Evolutionary conservation across 1,139 yeast species (phyloP).

Genomic region (Pichia terricola): DNA sequence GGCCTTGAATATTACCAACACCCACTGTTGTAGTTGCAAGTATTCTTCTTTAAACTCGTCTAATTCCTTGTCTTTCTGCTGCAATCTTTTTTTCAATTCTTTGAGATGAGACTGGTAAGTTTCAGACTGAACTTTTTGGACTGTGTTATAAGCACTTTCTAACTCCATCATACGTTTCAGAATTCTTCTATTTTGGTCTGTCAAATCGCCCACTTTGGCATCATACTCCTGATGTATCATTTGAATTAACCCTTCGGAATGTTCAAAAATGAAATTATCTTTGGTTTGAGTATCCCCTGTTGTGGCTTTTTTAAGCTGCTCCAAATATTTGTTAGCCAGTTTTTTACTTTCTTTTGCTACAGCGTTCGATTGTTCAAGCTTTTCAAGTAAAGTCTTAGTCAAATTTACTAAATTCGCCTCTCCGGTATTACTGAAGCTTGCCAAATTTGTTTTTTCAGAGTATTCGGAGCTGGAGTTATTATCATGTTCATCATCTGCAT

Average conservation of each 20-base stretch:
- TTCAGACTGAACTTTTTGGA: conserved; percentile 6
- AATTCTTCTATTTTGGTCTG: neutral
- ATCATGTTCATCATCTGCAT: no score
- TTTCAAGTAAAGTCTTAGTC: no score
- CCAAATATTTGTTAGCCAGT: neutral
- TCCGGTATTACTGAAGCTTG: no score
- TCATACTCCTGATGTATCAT: neutral
- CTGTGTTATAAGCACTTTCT: conserved; percentile 4
- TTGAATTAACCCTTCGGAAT: neutral
- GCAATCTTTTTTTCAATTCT: neutral
- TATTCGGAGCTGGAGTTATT: no score
- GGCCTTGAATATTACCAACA: conserved; percentile 8
- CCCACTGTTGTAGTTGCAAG: conserved; percentile 6
- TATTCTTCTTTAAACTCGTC: conserved; percentile 3
- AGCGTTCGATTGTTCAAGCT: neutral
- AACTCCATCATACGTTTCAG: neutral
- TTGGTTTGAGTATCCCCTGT: no score
- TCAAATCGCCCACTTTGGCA: neutral
- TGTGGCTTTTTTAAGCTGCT: neutral
- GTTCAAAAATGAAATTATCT: neutral
- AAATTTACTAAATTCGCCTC: no score
- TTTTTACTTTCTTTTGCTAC: conserved; percentile 1
- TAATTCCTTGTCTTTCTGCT: neutral
- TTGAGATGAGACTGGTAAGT: conserved; percentile 3
- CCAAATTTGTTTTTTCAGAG: no score